These are phyloP conservation scores for Tuber aestivum DNA, from an alignment of 495 filamentous ascomycete species.

Conservation along the genomic window DNA sequence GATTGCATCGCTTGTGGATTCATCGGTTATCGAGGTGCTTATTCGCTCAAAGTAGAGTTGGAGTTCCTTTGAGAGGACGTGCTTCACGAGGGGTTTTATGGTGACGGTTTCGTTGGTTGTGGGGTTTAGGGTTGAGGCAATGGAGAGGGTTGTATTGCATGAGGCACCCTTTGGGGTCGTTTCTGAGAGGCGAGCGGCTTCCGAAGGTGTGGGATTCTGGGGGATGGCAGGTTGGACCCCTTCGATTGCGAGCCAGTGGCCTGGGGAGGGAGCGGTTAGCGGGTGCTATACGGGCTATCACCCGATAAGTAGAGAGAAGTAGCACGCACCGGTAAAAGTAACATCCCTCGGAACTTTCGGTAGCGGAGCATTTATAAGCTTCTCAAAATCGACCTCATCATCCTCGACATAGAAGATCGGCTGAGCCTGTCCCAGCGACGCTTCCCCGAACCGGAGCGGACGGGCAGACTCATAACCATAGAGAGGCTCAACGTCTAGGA, in stretches of 20 bases:
- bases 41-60: conserved; percentile 97
- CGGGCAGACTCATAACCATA: conserved; percentile 91
- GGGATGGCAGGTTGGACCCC: conserved; percentile 93
- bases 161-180: conserved; percentile 81
- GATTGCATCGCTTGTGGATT: conserved; percentile 62
- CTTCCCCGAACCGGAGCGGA: conserved; percentile 84
- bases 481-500: conserved; percentile 86
- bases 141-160: conserved; percentile 73
- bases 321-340: conserved; percentile 68
- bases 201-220: conserved; percentile 83
- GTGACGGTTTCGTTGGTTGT: conserved; percentile 62
- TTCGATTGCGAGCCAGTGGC: conserved; percentile 93
- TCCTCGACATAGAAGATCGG: conserved; percentile 96
- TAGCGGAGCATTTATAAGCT: conserved; percentile 90
- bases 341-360: conserved; percentile 93
- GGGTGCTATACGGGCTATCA: too few relatives aligned
- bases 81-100: conserved; percentile 86
- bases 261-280: conserved; percentile 45
- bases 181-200: conserved; percentile 67
- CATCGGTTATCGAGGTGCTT: conserved; percentile 75
- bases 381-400: conserved; percentile 97
- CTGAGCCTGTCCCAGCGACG: conserved; percentile 87
- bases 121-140: conserved; percentile 47
- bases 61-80: conserved; percentile 88
- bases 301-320: background rate